Evolutionary conservation across 169 alveolate species (phyloP).

Genomic region (Plasmodium vivax): DNA sequence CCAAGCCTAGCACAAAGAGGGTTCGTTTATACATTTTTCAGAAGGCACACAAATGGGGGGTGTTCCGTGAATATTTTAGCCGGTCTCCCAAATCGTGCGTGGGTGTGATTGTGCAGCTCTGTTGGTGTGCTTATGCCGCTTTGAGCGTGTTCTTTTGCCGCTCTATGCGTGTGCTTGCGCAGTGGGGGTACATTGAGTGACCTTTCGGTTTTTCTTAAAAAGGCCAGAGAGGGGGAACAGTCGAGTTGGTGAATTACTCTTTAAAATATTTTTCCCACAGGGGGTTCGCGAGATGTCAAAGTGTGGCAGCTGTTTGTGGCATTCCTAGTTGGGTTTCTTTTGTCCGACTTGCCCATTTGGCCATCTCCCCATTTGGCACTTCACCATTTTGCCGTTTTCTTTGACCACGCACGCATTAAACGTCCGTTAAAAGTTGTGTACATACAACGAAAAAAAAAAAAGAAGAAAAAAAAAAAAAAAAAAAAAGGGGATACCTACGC

Average conservation of each 20-base stretch:
- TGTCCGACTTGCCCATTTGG: neutral
- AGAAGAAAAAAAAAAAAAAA: neutral
- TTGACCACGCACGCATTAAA: neutral
- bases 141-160: neutral
- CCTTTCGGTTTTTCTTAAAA: neutral
- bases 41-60: neutral
- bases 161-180: neutral
- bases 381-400: neutral
- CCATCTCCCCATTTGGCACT: neutral
- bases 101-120: neutral
- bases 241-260: neutral
- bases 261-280: neutral
- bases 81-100: neutral
- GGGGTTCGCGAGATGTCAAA: neutral
- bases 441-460: conserved; percentile 18
- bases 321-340: neutral
- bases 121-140: neutral
- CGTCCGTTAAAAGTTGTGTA: conserved; percentile 11
- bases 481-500: neutral
- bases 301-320: neutral
- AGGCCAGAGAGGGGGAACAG: neutral
- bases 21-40: conserved; percentile 30
- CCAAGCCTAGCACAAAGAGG: conserved; percentile 1
- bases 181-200: neutral
- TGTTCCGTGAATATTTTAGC: neutral